phyloP scores from a whole-genome alignment of 2,329 filamentous ascomycete genomes.

The Alternaria sp. region DNA sequence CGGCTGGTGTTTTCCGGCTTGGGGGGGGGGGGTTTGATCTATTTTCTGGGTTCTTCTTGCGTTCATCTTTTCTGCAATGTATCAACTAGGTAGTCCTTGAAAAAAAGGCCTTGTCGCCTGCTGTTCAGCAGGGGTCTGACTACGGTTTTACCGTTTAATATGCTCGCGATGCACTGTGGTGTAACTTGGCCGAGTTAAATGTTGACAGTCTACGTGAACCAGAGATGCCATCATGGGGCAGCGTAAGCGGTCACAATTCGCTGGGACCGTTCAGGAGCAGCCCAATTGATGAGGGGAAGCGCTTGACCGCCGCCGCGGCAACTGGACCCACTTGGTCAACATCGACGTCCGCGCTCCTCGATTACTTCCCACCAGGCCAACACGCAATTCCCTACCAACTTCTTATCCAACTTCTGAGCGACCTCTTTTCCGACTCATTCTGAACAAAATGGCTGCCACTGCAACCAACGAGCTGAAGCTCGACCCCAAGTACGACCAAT shows the following conservation, averaged over 20 bases:
- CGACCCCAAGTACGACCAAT: slow-evolving; percentile 94
- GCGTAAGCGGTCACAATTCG: slow-evolving; percentile 18
- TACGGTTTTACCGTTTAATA: slow-evolving; percentile 29
- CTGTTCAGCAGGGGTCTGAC: slow-evolving; percentile 32
- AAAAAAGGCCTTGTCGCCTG: slow-evolving; percentile 39
- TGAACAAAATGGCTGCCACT: slow-evolving; percentile 44
- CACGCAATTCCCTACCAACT: slow-evolving; percentile 14
- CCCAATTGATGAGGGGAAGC: slow-evolving; percentile 26
- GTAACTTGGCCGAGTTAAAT: not conserved
- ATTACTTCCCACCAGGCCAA: slow-evolving; percentile 22
- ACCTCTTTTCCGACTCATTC: slow-evolving; percentile 16
- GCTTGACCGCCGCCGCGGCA: slow-evolving; percentile 25
- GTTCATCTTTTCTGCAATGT: slow-evolving; percentile 41
- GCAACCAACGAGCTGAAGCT: slow-evolving; percentile 57
- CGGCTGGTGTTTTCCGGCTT: slow-evolving; percentile 30
- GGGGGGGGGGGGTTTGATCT: slow-evolving; percentile 23
- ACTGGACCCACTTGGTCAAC: slow-evolving; percentile 40
- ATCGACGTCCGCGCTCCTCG: slow-evolving; percentile 32
- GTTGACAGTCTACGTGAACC: not conserved
- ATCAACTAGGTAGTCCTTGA: slow-evolving; percentile 45
- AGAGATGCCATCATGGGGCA: slow-evolving; percentile 25
- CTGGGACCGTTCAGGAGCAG: slow-evolving; percentile 10
- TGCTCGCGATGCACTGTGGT: slow-evolving; percentile 9
- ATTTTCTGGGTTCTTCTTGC: slow-evolving; percentile 26
- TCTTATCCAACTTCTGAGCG: slow-evolving; percentile 2